phyloP scores from a whole-genome alignment of 2,329 filamentous ascomycete species.

The Beauveria brongniartii region DNA sequence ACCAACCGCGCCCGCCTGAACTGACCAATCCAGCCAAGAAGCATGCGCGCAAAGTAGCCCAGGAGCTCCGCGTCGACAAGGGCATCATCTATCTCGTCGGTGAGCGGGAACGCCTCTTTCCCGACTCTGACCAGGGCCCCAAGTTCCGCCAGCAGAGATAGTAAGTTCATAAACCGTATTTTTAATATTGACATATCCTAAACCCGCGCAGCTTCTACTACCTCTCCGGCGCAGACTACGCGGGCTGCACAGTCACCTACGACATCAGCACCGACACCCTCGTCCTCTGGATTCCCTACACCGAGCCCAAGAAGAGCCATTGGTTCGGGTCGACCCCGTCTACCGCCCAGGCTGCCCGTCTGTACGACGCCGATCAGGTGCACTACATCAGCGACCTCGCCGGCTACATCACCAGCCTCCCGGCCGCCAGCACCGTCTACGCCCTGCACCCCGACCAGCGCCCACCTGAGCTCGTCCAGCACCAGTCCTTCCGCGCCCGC shows the following conservation, averaged over 20 bases:
- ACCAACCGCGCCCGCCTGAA: no score
- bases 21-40: constrained; percentile 36
- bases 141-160: constrained; percentile 51
- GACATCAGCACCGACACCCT: constrained; percentile 53
- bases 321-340: constrained; percentile 57
- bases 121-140: constrained; percentile 51
- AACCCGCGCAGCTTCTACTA: constrained; percentile 46
- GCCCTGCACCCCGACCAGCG: constrained; percentile 42
- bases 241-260: constrained; percentile 48
- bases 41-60: constrained; percentile 49
- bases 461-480: constrained; percentile 16
- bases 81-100: constrained; percentile 51
- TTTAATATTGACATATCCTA: not conserved
- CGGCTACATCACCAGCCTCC: constrained; percentile 33
- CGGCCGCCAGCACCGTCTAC: constrained; percentile 32
- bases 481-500: constrained; percentile 25
- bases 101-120: constrained; percentile 40
- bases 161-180: constrained; percentile 27
- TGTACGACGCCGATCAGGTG: constrained; percentile 65
- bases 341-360: constrained; percentile 50
- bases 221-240: constrained; percentile 45
- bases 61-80: constrained; percentile 38
- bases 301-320: constrained; percentile 52
- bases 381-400: constrained; percentile 49
- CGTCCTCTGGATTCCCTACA: constrained; percentile 65